Percentiles rank a stretch among this genome's conserved stretches.
These are phyloP conservation scores for Lachancea sp. DNA, from an alignment of 805 yeast species.

Conservation along the genomic window DNA sequence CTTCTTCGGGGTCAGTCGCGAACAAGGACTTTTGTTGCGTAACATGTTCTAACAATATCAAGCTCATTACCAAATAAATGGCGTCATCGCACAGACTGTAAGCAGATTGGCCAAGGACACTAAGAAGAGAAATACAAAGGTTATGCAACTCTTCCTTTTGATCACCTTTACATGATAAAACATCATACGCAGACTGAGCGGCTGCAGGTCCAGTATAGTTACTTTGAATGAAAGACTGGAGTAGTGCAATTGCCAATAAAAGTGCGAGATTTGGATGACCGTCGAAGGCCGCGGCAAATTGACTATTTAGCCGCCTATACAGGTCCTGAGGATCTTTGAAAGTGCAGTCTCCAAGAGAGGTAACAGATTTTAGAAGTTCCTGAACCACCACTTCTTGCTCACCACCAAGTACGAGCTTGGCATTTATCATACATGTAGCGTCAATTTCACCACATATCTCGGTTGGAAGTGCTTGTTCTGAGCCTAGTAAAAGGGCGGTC, in stretches of 20 bases:
- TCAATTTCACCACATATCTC: constrained; percentile 1
- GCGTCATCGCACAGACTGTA: constrained; percentile 55
- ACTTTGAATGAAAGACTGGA: constrained; percentile 65
- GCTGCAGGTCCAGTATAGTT: constrained; percentile 81
- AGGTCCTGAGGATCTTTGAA: constrained; percentile 1
- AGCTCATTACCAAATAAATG: constrained; percentile 38
- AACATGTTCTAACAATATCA: constrained; percentile 40
- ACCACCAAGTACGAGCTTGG: constrained; percentile 22
- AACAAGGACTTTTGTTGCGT: constrained; percentile 32
- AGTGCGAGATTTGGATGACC: constrained; percentile 9
- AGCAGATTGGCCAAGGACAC: constrained; percentile 62
- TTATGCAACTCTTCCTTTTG: constrained; percentile 15
- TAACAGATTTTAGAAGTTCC: constrained; percentile 3
- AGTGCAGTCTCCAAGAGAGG: not conserved
- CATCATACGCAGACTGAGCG: constrained; percentile 33
- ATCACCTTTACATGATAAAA: constrained; percentile 18
- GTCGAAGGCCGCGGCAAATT: constrained; percentile 5
- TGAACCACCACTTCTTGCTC: constrained; percentile 18
- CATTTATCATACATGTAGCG: constrained; percentile 4
- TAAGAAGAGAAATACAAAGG: constrained; percentile 34
- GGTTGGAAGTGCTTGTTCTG: not conserved
- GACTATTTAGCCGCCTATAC: not conserved
- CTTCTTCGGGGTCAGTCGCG: constrained; percentile 15
- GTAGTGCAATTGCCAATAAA: constrained; percentile 46
- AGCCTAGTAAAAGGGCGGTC: constrained; percentile 4